These are phyloP conservation scores for Diaporthe sp. DNA, from an alignment of 2,329 filamentous ascomycete genomes.

Conservation along the genomic window DNA sequence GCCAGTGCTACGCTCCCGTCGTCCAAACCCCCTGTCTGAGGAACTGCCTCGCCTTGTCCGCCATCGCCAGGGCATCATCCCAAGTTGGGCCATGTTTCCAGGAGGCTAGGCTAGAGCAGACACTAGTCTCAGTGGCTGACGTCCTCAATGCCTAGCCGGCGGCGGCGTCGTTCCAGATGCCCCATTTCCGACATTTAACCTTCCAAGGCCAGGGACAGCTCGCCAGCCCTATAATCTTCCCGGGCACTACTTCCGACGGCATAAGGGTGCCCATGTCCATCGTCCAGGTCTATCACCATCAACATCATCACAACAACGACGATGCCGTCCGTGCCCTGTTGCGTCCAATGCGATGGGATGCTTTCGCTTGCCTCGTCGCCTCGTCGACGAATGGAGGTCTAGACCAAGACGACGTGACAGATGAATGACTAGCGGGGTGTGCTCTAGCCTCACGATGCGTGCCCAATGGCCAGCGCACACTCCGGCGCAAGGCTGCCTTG, in stretches of 20 bases:
- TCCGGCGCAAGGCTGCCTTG: constrained; percentile 21
- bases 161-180: constrained; percentile 2
- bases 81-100: constrained; percentile 17
- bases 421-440: constrained; percentile 18
- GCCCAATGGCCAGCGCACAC: constrained; percentile 13
- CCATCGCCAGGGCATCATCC: constrained; percentile 16
- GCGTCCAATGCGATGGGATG: background rate
- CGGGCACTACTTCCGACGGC: background rate
- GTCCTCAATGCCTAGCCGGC: constrained; percentile 14
- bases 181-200: constrained; percentile 24
- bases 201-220: constrained; percentile 12
- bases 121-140: constrained; percentile 19
- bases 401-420: constrained; percentile 21
- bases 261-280: background rate
- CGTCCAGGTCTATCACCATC: background rate
- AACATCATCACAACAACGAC: background rate
- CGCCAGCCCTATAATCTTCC: constrained; percentile 20
- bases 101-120: constrained; percentile 28
- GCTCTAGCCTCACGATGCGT: constrained; percentile 28
- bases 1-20: background rate
- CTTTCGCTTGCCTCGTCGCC: constrained; percentile 5
- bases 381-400: background rate
- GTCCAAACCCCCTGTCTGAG: constrained; percentile 22
- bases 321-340: background rate
- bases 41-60: constrained; percentile 11